A percentile compares a stretch with the other conserved stretches of the same genome.
phyloP scores from a whole-genome alignment of 2,329 filamentous ascomycete genomes.

The Purpureocillium lavendulum region DNA sequence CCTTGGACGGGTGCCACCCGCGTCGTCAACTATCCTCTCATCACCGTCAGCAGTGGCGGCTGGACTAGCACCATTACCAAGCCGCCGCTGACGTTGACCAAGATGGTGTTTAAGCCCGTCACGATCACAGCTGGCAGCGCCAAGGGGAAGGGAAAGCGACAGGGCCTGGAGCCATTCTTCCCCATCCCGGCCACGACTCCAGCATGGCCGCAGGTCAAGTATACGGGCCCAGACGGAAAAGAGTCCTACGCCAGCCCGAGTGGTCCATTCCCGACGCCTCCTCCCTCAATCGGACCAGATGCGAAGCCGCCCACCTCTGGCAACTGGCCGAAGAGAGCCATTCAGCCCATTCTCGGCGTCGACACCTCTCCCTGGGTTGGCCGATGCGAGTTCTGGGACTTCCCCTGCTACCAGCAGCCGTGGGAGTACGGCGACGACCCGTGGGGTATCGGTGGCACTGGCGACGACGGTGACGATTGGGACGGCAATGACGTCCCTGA shows the following conservation, averaged over 20 bases:
- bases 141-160: conserved; percentile 1
- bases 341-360: conserved; percentile 1
- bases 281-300: conserved; percentile 8
- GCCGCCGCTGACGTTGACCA: conserved; percentile 16
- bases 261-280: conserved; percentile 11
- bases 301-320: conserved; percentile 7
- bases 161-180: conserved; percentile 1
- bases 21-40: conserved; percentile 19
- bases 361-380: conserved; percentile 1
- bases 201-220: conserved; percentile 13
- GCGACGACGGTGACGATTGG: conserved; percentile 1
- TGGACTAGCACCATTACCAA: conserved; percentile 22
- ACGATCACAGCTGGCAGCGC: conserved; percentile 5
- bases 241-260: conserved; percentile 6
- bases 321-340: conserved; percentile 6
- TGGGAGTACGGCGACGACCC: conserved; percentile 1
- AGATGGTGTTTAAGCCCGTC: conserved; percentile 14
- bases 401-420: conserved; percentile 3
- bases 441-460: background rate
- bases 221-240: conserved; percentile 11
- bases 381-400: conserved; percentile 3
- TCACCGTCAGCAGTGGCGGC: conserved; percentile 18
- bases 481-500: conserved; percentile 1
- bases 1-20: conserved; percentile 17
- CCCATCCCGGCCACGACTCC: conserved; percentile 11